Conservation (phyloP, 345 rosid genomes). For the Salix suchowensis region DNA sequence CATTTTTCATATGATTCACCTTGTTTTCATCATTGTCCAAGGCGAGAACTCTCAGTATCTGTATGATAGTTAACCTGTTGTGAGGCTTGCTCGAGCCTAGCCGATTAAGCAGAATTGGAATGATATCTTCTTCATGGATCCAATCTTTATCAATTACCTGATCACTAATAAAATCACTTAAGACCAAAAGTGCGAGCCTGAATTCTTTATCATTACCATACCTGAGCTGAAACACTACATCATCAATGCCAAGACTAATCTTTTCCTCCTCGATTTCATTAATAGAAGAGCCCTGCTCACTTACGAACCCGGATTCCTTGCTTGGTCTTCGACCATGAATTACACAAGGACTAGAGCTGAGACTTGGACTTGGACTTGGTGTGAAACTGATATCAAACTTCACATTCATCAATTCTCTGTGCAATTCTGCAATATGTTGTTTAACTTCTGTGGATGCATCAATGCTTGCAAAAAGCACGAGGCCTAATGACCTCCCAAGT, state of each 20-base stretch:
- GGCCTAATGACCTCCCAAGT: conserved; percentile 68
- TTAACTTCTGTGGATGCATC: conserved; percentile 39
- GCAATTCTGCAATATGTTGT: conserved; percentile 37
- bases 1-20: conserved; percentile 29
- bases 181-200: conserved; percentile 31
- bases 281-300: conserved; percentile 32
- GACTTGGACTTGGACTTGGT: conserved; percentile 32
- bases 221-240: conserved; percentile 52
- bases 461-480: conserved; percentile 49
- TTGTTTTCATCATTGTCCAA: conserved; percentile 30
- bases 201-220: conserved; percentile 47
- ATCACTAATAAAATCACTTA: conserved; percentile 28
- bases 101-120: conserved; percentile 39
- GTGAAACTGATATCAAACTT: conserved; percentile 24
- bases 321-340: conserved; percentile 23
- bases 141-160: conserved; percentile 36
- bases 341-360: conserved; percentile 19
- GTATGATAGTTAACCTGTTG: conserved; percentile 37
- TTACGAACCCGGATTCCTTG: conserved; percentile 26
- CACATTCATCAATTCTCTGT: conserved; percentile 52
- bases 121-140: conserved; percentile 42
- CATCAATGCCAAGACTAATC: conserved; percentile 34
- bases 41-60: conserved; percentile 44
- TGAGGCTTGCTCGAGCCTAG: conserved; percentile 35
- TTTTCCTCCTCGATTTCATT: conserved; percentile 40